Percentiles rank a stretch among this genome's conserved stretches.
These are phyloP conservation scores for Saccharomycopsis hybrid DNA, from an alignment of 1,139 yeast genomes.

Conservation along the genomic window DNA sequence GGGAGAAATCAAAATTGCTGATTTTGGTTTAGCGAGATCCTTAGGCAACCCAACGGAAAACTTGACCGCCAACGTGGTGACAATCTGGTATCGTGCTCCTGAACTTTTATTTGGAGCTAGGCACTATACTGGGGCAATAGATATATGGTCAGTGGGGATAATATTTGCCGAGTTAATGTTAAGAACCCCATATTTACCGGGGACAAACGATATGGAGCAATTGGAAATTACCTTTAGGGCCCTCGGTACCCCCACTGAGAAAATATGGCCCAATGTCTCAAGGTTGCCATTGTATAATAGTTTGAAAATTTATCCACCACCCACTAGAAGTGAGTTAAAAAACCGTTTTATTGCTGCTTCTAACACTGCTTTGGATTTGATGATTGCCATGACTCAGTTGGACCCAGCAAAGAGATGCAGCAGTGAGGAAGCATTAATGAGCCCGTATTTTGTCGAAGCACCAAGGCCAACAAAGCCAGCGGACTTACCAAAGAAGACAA, in stretches of 20 bases:
- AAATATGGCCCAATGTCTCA: slow-evolving; percentile 86
- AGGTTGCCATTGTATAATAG: slow-evolving; percentile 70
- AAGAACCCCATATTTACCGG: slow-evolving; percentile 91
- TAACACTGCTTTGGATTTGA: slow-evolving; percentile 71
- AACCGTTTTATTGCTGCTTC: slow-evolving; percentile 89
- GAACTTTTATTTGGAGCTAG: slow-evolving; percentile 84
- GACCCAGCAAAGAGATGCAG: slow-evolving; percentile 73
- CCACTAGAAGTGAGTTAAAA: slow-evolving; percentile 74
- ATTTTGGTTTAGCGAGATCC: slow-evolving; percentile 91
- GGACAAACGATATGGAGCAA: slow-evolving; percentile 84
- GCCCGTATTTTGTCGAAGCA: slow-evolving; percentile 62
- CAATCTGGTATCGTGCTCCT: slow-evolving; percentile 97
- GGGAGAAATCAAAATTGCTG: slow-evolving; percentile 88
- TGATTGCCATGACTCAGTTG: slow-evolving; percentile 67
- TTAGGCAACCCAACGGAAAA: slow-evolving; percentile 74
- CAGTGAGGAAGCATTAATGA: slow-evolving; percentile 58
- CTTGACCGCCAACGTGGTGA: slow-evolving; percentile 88
- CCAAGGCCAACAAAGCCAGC: slow-evolving; percentile 76
- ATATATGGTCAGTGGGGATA: slow-evolving; percentile 90
- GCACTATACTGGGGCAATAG: slow-evolving; percentile 84
- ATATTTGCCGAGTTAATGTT: slow-evolving; percentile 97
- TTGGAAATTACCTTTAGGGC: slow-evolving; percentile 89
- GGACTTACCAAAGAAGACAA: slow-evolving; percentile 51
- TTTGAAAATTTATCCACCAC: slow-evolving; percentile 71
- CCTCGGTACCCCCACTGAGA: slow-evolving; percentile 91